Base-by-base conservation (phyloP, 139 green algal genomes). In the Coelastrella sp. region DNA sequence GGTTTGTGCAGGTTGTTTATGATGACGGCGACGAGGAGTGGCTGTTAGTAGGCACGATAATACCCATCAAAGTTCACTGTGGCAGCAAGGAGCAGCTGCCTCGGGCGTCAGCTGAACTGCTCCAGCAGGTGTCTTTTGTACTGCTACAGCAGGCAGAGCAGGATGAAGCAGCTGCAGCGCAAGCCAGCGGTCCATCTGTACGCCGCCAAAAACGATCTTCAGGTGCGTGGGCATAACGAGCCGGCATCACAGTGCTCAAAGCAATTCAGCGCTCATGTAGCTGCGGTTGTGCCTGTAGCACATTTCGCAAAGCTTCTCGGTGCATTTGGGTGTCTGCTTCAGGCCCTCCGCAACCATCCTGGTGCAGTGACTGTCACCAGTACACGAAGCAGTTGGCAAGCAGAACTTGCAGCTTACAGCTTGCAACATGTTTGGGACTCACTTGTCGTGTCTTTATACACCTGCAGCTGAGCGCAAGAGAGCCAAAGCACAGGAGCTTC, bases 11-110 rank as follows among this genome's bases (percentile, higher is more conserved):
- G 76, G 59, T 90, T 23, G n/a, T 19, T 3, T 90, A 90, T 56
- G 76, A 90, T 19, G 86, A 90, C 47, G 86, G 76, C 17, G 86
- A 90, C 60, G 76, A 73, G 47, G 86, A 90, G 64, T 23, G n/a
- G 14, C 17, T 75, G n/a, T 4, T 90, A 5, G 20, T 90, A 32
- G 75, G 76, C 47, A 14, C 32, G 6, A 14, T 16, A 3, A 77
- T 80, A n/a, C 76, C 61, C 5, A 22, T 85, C 22, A 71, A 68
- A 23, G 16, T 90, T 8, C 22, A 8, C 17, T 17, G 75, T 57
- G 23, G 7, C 10, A 54, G 23, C 4, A 61, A 71, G 2, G 76
- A 79, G 75, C 23, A 64, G 13, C 66, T 61, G 19, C 78, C 59
- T 10, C 78, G 58, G 59, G 77, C 78, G 8, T 54, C 77, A 73